A percentile compares a stretch with the other conserved stretches of the same genome.
These are phyloP conservation scores for Cymbopogon flexuosus DNA, from an alignment of 202 grass and related monocot genomes.

Conservation along the genomic window DNA sequence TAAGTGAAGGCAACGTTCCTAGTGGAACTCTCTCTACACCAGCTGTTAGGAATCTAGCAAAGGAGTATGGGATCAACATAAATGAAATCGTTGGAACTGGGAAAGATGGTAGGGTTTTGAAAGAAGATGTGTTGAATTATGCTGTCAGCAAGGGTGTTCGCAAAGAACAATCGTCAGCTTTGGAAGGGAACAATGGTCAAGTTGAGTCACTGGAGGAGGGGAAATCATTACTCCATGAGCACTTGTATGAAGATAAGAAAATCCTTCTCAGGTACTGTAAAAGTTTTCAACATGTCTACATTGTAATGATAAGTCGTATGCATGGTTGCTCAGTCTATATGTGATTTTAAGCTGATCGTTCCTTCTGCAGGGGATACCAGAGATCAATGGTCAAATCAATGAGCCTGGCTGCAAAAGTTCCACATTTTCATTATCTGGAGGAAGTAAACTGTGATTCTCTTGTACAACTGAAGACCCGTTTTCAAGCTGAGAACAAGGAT, in stretches of 20 bases:
- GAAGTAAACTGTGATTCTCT: slow-evolving; percentile 89
- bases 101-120: slow-evolving; percentile 65
- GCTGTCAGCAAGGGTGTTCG: slow-evolving; percentile 49
- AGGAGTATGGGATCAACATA: slow-evolving; percentile 60
- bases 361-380: slow-evolving; percentile 73
- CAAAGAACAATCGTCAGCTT: slow-evolving; percentile 32
- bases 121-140: slow-evolving; percentile 85
- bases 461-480: slow-evolving; percentile 58
- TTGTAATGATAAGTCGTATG: background rate
- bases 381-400: slow-evolving; percentile 92
- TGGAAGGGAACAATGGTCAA: slow-evolving; percentile 20
- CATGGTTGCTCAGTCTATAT: background rate
- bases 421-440: slow-evolving; percentile 91
- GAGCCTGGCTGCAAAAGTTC: slow-evolving; percentile 78
- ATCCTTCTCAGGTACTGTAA: slow-evolving; percentile 62
- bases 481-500: slow-evolving; percentile 76
- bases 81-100: slow-evolving; percentile 71
- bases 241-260: slow-evolving; percentile 55
- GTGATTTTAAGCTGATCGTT: background rate
- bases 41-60: slow-evolving; percentile 70
- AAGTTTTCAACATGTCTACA: background rate
- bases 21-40: slow-evolving; percentile 60
- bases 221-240: slow-evolving; percentile 22
- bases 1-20: slow-evolving; percentile 17
- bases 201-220: slow-evolving; percentile 36